Evolutionary conservation across 768 basidiomycete genomes (phyloP).

Genomic region (Mycena olivaceomarginata): DNA sequence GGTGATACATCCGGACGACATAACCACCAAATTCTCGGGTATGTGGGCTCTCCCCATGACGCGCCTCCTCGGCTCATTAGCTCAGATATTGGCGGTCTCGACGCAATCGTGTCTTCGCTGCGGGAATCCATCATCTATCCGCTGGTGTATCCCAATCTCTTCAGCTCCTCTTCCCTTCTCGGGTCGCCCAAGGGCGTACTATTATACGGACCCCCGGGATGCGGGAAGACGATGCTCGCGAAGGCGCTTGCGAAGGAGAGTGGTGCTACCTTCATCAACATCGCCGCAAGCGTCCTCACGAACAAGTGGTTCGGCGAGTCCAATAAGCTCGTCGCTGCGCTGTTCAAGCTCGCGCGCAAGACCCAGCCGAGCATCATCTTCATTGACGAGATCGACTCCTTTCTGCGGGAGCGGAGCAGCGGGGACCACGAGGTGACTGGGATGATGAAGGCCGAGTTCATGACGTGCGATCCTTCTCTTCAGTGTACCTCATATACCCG

Average conservation of each 20-base stretch:
- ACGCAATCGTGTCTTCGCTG: slow-evolving; percentile 91
- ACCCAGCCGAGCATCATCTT: slow-evolving; percentile 98
- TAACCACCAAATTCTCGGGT: slow-evolving; percentile 86
- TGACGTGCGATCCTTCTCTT: slow-evolving; percentile 24
- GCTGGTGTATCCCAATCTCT: slow-evolving; percentile 92
- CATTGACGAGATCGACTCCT: slow-evolving; percentile 98
- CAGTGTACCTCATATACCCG: not conserved
- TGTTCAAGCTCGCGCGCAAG: slow-evolving; percentile 96
- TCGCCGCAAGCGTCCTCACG: slow-evolving; percentile 83
- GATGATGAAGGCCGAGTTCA: slow-evolving; percentile 91
- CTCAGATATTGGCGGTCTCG: slow-evolving; percentile 95
- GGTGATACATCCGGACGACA: slow-evolving; percentile 95
- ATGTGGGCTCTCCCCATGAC: slow-evolving; percentile 40
- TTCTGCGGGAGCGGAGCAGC: slow-evolving; percentile 90
- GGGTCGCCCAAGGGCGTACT: slow-evolving; percentile 97
- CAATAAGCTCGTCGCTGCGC: slow-evolving; percentile 95
- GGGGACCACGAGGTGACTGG: slow-evolving; percentile 98
- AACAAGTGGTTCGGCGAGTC: slow-evolving; percentile 93
- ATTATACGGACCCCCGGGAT: slow-evolving; percentile 97
- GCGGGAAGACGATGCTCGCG: slow-evolving; percentile 99
- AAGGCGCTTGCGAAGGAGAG: slow-evolving; percentile 98
- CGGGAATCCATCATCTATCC: slow-evolving; percentile 98
- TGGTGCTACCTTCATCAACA: slow-evolving; percentile 96
- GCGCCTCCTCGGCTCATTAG: slow-evolving; percentile 1
- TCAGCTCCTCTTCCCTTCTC: slow-evolving; percentile 87